phyloP scores from a whole-genome alignment of 2,329 filamentous ascomycete genomes.

The Aspergillus awamori region DNA sequence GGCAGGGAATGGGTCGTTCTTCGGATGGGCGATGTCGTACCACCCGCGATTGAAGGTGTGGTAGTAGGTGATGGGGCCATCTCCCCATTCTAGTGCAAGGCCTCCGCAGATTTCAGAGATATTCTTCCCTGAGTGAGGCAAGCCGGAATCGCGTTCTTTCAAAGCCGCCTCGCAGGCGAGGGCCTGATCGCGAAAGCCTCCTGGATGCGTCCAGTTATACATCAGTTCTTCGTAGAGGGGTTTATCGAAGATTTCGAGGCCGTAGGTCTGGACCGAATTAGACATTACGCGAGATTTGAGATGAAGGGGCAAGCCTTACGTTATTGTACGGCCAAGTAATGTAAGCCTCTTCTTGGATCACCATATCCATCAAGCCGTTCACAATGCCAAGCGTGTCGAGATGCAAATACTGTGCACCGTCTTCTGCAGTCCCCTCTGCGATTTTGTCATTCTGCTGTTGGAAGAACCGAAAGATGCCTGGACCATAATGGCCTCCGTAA shows the following conservation, averaged over 20 bases:
- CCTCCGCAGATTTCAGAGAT: background rate
- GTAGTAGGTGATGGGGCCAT: background rate
- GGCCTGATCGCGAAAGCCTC: background rate
- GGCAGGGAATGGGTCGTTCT: constrained; percentile 1
- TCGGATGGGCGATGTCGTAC: constrained; percentile 7
- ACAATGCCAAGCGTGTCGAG: constrained; percentile 4
- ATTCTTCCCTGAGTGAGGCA: background rate
- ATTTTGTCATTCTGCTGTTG: constrained; percentile 8
- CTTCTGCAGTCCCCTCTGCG: background rate
- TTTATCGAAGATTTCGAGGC: constrained; percentile 2
- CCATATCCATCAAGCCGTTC: constrained; percentile 6
- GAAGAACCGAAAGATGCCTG: constrained; percentile 1
- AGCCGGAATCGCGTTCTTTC: constrained; percentile 1
- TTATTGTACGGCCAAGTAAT: constrained; percentile 2
- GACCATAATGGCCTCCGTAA: constrained; percentile 10
- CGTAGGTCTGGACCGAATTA: background rate
- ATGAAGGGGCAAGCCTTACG: background rate
- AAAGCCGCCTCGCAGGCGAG: background rate
- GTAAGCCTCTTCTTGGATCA: constrained; percentile 2
- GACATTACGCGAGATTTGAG: background rate
- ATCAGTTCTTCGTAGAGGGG: background rate
- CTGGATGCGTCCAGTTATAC: background rate
- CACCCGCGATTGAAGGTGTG: background rate
- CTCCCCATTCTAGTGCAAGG: background rate
- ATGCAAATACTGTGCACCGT: background rate